Base-by-base conservation (phyloP, 1,284 basidiomycete species). In the Tetrapyrgos nigripes region DNA sequence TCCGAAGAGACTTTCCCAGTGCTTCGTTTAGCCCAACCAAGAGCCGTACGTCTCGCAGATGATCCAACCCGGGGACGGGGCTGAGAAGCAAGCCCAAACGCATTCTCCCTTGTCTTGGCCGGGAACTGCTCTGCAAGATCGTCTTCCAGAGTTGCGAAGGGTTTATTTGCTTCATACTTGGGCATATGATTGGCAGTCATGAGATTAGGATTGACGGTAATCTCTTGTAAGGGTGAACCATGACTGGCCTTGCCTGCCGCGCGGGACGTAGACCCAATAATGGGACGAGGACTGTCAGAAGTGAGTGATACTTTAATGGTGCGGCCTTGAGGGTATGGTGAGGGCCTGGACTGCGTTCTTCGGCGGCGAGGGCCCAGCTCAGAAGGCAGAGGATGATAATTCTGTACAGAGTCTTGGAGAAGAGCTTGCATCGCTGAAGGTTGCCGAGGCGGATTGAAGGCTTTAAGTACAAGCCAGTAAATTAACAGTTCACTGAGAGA, bases 371-470 rank as follows among this genome's bases (percentile, higher is more conserved):
- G 78, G 8, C 83, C 83, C 29, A 91, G 78, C 53, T 91, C 89
- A 0, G 83, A 84, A 0, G 91, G 86, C 14, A 93, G 80, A 11
- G 88, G 87, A 0, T 83, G 83, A 57, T 84, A 93, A 54, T 77
- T 88, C 70, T 88, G 80, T 48, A 89, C 76, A 0, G 91, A 92
- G 53, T 92, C 84, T 57, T 91, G 82, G 1, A 93, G 77, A 56
- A 93, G 73, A n/a, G 87, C 89, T 63, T 84, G 82, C 86, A 93
- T 92, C 13, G 81, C 87, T 3, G 79, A 76, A 5, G 82, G 83
- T 65, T 89, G 79, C 2, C 72, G 73, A 3, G 91, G 91, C 35
- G 88, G 89, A 33, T 86, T 74, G 72, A 93, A 93, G 1, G 88
- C 91, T 92, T 62, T 0, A 58, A 45, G 48, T 21, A 43, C 21